Base-by-base conservation (phyloP, 768 basidiomycete genomes). In the Lentinus brumalis region DNA sequence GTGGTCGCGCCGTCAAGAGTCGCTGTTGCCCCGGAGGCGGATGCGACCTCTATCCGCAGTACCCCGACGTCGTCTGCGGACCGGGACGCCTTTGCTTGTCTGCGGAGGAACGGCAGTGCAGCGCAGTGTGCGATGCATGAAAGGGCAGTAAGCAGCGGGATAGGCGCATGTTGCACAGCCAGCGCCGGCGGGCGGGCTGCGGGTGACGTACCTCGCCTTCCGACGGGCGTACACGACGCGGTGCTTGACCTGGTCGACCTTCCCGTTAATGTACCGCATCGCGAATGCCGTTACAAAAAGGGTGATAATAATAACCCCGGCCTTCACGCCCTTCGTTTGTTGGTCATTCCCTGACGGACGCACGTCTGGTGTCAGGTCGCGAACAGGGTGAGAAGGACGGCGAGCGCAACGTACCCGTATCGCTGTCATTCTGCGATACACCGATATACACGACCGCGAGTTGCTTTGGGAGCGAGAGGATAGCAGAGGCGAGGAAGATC, bases 361-460 rank as follows among this genome's bases (percentile, higher is more conserved):
- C 35, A 53, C 32, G 15, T 18, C 21, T 29, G 12, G 45, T 46
- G 26, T 18, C 47, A 49, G 21, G 9, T 18, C 3, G 3, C 16
- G 8, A 32, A 29, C 16, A 35, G 47, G 6, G 18, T 9, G 16
- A 4, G 21, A 3, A 45, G 12, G 41, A 6, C 26, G 4, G n/a
- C 21, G 31, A 46, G 44, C 16, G 31, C n/a, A 7, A 35, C 35
- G 6, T 11, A 35, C 35, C 30, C 45, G 32, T 45, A 39, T 51
- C 38, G 18, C 32, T 42, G 40, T 16, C 16, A 29, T 31, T 18
- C 50, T 57, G 44, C 44, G 56, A 44, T 40, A 45, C 91, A 38
- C 94, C 94, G 10, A 96, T 81, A 70, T 96, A 96, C 11, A 96
- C 94, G 11, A 89, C 91, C 63, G 92, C 83, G 67, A 97, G 87